phyloP scores from a whole-genome alignment of 345 rosid genomes.

The Melaleuca alternifolia region DNA sequence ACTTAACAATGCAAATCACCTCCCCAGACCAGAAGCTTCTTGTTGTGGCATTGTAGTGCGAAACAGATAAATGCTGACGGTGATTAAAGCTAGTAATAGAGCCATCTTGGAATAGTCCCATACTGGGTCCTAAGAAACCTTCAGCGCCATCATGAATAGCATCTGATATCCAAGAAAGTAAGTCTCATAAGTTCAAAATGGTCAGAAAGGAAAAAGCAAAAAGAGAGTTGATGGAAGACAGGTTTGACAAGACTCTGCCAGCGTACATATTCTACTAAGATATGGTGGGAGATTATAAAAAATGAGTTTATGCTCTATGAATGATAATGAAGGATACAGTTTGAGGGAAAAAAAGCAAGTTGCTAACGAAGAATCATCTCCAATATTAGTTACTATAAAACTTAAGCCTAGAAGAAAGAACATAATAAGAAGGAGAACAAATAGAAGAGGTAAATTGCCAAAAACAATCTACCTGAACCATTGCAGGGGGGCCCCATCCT shows the following conservation, averaged over 20 bases:
- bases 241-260: not conserved
- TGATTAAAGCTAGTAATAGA: slow-evolving; percentile 70
- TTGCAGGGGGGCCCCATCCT: slow-evolving; percentile 99
- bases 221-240: not conserved
- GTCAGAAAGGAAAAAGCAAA: not conserved
- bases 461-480: slow-evolving; percentile 56
- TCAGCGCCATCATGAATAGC: slow-evolving; percentile 99
- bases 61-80: slow-evolving; percentile 75
- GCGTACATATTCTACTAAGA: not conserved
- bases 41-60: slow-evolving; percentile 90
- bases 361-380: not conserved
- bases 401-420: not conserved
- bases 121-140: slow-evolving; percentile 97
- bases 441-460: not conserved
- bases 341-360: not conserved
- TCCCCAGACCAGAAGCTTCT: slow-evolving; percentile 94
- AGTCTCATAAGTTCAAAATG: slow-evolving; percentile 14
- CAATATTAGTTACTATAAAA: not conserved
- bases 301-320: not conserved
- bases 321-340: not conserved
- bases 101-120: slow-evolving; percentile 99
- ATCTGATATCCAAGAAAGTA: slow-evolving; percentile 75
- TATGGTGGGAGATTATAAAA: not conserved
- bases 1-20: slow-evolving; percentile 27
- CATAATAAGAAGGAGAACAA: not conserved